Percentiles rank a stretch among this genome's conserved stretches.
Evolutionary conservation across 2,329 filamentous ascomycete species (phyloP).

Genomic region (Exophiala sp.): DNA sequence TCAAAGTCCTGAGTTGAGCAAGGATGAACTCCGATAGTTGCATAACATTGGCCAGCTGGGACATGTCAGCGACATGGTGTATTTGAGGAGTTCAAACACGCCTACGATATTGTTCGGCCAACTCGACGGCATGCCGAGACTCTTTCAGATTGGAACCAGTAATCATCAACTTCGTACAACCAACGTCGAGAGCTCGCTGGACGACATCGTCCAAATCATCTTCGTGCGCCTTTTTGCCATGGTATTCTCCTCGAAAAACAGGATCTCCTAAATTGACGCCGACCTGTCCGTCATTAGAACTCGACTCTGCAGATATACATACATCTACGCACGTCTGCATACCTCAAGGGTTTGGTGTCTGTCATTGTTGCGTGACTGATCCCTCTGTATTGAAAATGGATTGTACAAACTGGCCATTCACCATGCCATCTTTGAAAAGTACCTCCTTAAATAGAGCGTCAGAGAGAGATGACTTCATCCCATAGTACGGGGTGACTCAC

Average conservation of each 20-base stretch:
- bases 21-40: constrained; percentile 90
- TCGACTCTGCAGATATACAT: background rate
- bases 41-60: constrained; percentile 74
- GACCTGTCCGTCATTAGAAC: constrained; percentile 49
- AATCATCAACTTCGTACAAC: constrained; percentile 85
- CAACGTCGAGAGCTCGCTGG: constrained; percentile 70
- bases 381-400: background rate
- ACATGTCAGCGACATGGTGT: constrained; percentile 8
- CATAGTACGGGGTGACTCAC: background rate
- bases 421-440: constrained; percentile 3
- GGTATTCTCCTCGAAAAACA: constrained; percentile 80
- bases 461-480: constrained; percentile 2
- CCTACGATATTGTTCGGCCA: constrained; percentile 72
- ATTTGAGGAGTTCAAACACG: background rate
- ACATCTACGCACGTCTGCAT: constrained; percentile 44
- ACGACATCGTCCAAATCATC: constrained; percentile 59
- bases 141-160: constrained; percentile 85
- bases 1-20: constrained; percentile 81
- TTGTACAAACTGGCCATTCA: background rate
- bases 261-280: constrained; percentile 95
- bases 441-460: background rate
- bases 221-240: constrained; percentile 64
- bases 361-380: constrained; percentile 33
- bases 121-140: constrained; percentile 68
- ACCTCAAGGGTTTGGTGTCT: constrained; percentile 36